A percentile compares a stretch with the other conserved stretches of the same genome.
These are phyloP conservation scores for Wickerhamiella spandovensis DNA, from an alignment of 805 yeast genomes.

Conservation along the genomic window DNA sequence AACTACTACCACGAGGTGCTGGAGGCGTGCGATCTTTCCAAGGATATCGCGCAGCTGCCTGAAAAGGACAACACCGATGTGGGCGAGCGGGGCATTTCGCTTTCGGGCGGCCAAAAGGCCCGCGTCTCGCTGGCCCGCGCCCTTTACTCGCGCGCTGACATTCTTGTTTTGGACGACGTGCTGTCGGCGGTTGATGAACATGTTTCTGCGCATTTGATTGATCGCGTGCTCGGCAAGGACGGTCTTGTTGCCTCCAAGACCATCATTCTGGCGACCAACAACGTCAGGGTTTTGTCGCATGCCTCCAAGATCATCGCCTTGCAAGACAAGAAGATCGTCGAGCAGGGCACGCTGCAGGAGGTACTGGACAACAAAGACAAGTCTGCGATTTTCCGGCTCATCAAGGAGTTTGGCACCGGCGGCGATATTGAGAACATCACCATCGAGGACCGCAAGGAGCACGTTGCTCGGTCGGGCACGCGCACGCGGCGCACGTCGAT, in stretches of 20 bases:
- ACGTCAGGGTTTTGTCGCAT: conserved; percentile 58
- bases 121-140: conserved; percentile 91
- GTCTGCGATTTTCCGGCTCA: conserved; percentile 12
- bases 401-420: conserved; percentile 41
- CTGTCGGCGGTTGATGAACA: conserved; percentile 96
- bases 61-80: conserved; percentile 87
- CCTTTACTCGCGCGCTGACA: conserved; percentile 86
- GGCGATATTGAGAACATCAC: conserved; percentile 78
- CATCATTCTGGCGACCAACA: conserved; percentile 68
- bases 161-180: conserved; percentile 82
- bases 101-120: conserved; percentile 97
- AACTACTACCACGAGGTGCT: conserved; percentile 70
- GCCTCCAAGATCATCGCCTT: conserved; percentile 58
- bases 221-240: conserved; percentile 56
- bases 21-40: conserved; percentile 74
- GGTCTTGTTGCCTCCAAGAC: conserved; percentile 64
- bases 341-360: conserved; percentile 48
- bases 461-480: conserved; percentile 38
- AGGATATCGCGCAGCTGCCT: conserved; percentile 67
- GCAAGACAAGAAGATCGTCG: conserved; percentile 32
- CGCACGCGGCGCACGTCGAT: conserved; percentile 7
- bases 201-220: conserved; percentile 76
- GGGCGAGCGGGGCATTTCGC: conserved; percentile 93
- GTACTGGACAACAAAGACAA: conserved; percentile 26
- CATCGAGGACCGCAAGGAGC: conserved; percentile 54